Conservation (phyloP, 176 grass and related monocot species). For the Paspalum notatum region DNA sequence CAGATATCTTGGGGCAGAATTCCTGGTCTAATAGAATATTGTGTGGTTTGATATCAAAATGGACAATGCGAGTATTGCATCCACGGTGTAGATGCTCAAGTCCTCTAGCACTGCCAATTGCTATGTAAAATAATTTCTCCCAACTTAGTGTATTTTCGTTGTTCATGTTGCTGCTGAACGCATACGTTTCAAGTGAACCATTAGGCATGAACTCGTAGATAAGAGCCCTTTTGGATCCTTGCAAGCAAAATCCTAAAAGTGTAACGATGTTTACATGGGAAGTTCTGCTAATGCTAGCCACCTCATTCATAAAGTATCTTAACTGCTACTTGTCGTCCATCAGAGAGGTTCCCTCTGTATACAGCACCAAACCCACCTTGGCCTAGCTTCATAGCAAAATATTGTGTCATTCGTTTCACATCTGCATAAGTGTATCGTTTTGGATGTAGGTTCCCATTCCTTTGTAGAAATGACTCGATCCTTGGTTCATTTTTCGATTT, state of each 20-base stretch:
- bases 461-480: slow-evolving; percentile 44
- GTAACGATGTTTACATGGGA: slow-evolving; percentile 56
- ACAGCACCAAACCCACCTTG: slow-evolving; percentile 66
- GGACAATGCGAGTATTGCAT: slow-evolving; percentile 37
- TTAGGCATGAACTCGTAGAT: slow-evolving; percentile 60
- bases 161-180: background rate
- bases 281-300: slow-evolving; percentile 49
- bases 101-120: slow-evolving; percentile 42
- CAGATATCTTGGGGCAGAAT: slow-evolving; percentile 29
- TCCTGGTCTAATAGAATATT: slow-evolving; percentile 35
- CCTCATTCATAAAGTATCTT: slow-evolving; percentile 63
- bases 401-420: slow-evolving; percentile 49
- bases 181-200: slow-evolving; percentile 49
- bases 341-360: slow-evolving; percentile 23
- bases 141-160: slow-evolving; percentile 13
- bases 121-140: slow-evolving; percentile 47
- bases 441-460: slow-evolving; percentile 14
- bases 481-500: background rate
- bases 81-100: slow-evolving; percentile 36
- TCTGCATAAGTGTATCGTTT: slow-evolving; percentile 52
- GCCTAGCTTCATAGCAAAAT: slow-evolving; percentile 50
- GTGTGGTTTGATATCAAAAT: slow-evolving; percentile 47
- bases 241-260: slow-evolving; percentile 50
- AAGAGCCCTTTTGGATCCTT: slow-evolving; percentile 55
- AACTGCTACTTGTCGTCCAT: slow-evolving; percentile 31